phyloP scores from a whole-genome alignment of 306 rosid genomes.

The Begonia fuchsioides region DNA sequence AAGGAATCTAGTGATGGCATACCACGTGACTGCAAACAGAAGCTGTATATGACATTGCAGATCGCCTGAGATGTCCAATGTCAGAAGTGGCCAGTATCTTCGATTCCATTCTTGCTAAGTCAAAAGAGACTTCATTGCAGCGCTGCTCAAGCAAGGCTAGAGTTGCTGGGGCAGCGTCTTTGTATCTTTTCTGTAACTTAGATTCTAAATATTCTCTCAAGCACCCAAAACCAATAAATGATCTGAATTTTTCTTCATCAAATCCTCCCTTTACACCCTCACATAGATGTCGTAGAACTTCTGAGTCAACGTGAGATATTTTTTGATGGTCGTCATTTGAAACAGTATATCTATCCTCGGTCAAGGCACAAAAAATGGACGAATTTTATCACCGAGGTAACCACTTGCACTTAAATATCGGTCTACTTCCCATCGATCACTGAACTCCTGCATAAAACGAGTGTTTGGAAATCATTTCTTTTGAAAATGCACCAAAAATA shows the following conservation, averaged over 20 bases:
- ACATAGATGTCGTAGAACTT: conserved; percentile 70
- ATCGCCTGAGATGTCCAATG: conserved; percentile 76
- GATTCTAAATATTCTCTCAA: conserved; percentile 76
- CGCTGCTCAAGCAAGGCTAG: conserved; percentile 96
- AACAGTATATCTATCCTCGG: conserved; percentile 60
- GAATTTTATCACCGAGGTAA: conserved; percentile 70
- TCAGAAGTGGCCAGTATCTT: conserved; percentile 81
- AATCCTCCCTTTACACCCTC: conserved; percentile 81
- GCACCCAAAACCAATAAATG: conserved; percentile 61
- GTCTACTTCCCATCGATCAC: conserved; percentile 97
- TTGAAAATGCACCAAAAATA: no score
- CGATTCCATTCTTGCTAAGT: conserved; percentile 50
- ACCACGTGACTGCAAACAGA: conserved; percentile 89
- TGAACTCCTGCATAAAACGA: conserved; percentile 47
- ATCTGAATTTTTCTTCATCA: conserved; percentile 74
- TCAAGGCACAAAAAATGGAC: conserved; percentile 79
- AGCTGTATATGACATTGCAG: conserved; percentile 67
- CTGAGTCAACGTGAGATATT: conserved; percentile 70
- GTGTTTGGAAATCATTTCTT: background rate
- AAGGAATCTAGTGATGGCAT: conserved; percentile 16
- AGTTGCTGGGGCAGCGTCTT: conserved; percentile 97
- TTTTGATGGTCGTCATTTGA: conserved; percentile 93
- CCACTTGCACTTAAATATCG: conserved; percentile 92
- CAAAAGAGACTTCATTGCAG: conserved; percentile 58
- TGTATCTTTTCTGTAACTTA: conserved; percentile 88